A percentile compares a stretch with the other conserved stretches of the same genome.
These are phyloP conservation scores for Graphilbum fragrans DNA, from an alignment of 2,329 filamentous ascomycete species.

Conservation along the genomic window DNA sequence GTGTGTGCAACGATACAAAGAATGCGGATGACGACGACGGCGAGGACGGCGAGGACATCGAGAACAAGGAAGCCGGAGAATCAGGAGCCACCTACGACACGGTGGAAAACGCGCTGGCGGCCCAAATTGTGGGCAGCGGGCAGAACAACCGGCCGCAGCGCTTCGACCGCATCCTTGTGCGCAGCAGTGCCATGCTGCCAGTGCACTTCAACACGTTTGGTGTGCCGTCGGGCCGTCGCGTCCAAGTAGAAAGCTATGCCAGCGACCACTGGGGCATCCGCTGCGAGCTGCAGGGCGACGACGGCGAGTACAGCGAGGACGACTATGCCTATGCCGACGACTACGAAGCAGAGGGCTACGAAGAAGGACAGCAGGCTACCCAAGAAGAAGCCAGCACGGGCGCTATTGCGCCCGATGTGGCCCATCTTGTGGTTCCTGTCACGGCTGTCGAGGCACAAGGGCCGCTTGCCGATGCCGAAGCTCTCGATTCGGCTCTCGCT, in stretches of 20 bases:
- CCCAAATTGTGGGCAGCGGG: too few relatives aligned
- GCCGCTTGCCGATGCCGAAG: constrained; percentile 18
- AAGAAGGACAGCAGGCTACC: not conserved
- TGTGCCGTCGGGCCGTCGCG: constrained; percentile 14
- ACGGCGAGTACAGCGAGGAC: not conserved
- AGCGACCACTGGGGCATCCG: constrained; percentile 50
- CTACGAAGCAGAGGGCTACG: not conserved
- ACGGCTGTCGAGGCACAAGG: constrained; percentile 15
- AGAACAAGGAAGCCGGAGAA: too few relatives aligned
- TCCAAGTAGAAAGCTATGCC: constrained; percentile 17
- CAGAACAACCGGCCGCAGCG: too few relatives aligned
- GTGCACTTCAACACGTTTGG: constrained; percentile 47
- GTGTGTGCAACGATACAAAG: too few relatives aligned
- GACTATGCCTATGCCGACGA: not conserved
- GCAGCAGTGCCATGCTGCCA: constrained; percentile 25
- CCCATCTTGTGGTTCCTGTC: constrained; percentile 20
- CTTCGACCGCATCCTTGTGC: constrained; percentile 51
- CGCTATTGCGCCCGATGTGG: constrained; percentile 8
- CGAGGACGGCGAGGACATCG: too few relatives aligned
- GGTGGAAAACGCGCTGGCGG: too few relatives aligned
- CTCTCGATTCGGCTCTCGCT: constrained; percentile 25
- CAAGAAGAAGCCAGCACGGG: constrained; percentile 2
- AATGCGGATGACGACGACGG: too few relatives aligned
- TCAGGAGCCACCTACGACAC: too few relatives aligned
- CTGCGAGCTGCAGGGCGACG: constrained; percentile 21